Base-by-base conservation (phyloP, 768 basidiomycete species). In the Kwoniella sp. region DNA sequence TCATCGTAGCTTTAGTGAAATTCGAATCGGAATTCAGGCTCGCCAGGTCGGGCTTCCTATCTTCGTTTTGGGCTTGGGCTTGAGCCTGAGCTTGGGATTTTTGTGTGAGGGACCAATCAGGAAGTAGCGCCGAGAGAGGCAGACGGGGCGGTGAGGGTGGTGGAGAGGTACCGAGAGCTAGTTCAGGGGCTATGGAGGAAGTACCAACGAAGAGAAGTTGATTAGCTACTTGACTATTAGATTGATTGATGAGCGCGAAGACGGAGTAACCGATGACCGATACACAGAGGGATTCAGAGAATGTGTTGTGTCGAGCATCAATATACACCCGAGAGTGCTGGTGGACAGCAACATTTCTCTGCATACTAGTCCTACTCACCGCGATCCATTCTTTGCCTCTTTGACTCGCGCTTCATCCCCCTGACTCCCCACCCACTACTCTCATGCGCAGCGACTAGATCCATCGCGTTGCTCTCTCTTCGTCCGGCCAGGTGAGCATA, bases 31-130 rank as follows among this genome's bases (percentile, higher is more conserved):
- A 45, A 17, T 45, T 45, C 41, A 45, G 41, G 4, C 41, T 45
- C 26, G 38, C 34, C 11, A 72, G 29, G 22, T 65, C 57, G 8
- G 69, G 72, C 52, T 73, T 73, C n/a, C 38, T 22, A 52, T 63
- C 62, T 57, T 63, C 62, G 7, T 22, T n/a, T 37, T 57, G 37
- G 13, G 41, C 22, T 30, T 45, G 26, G 31, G 51, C 55, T 15
- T 51, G 23, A 5, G 4, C 23, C 4, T 51, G 23, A 51, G 50
- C 5, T 23, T 26, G 50, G 23, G 23, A 25, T 25, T 5, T 20
- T 5, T 48, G 8, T 48, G 23, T n/a, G n/a, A n/a, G n/a, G n/a
- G n/a, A n/a, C n/a, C n/a, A 23, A 25, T 51, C 23, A 2, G 22
- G 50, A 11, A 45, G 9, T 3, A 45, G 41, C 8, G 15, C 41